phyloP scores from a whole-genome alignment of 2,329 filamentous ascomycete genomes.

The Fonsecaea pedrosoi region DNA sequence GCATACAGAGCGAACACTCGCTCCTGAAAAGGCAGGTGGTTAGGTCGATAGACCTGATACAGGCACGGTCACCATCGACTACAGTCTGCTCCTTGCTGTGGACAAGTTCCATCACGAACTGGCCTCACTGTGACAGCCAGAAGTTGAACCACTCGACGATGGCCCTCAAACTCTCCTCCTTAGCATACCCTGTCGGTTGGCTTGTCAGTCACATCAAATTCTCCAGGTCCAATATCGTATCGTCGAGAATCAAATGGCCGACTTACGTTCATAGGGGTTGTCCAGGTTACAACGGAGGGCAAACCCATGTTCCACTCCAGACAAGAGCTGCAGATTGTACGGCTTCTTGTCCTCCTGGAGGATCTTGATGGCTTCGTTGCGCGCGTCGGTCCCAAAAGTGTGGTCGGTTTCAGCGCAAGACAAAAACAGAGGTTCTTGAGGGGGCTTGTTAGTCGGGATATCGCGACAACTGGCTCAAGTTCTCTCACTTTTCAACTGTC shows the following conservation, averaged over 20 bases:
- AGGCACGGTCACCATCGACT: background rate
- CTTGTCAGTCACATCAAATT: conserved; percentile 4
- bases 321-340: conserved; percentile 39
- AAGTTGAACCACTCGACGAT: conserved; percentile 34
- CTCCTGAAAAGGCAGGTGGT: background rate
- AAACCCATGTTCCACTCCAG: conserved; percentile 41
- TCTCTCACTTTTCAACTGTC: conserved; percentile 42
- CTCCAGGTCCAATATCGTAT: background rate
- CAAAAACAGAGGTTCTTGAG: conserved; percentile 31
- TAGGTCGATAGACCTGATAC: background rate
- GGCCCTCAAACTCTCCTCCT: conserved; percentile 31
- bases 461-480: background rate
- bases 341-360: conserved; percentile 33
- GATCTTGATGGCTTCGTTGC: conserved; percentile 33
- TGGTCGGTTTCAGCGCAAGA: conserved; percentile 33
- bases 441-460: background rate
- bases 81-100: background rate
- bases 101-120: background rate
- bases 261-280: conserved; percentile 33
- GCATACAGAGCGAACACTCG: background rate
- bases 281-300: conserved; percentile 37
- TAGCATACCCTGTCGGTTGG: conserved; percentile 24
- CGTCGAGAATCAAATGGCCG: background rate
- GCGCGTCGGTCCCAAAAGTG: conserved; percentile 31
- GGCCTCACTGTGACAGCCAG: conserved; percentile 24